These are phyloP conservation scores for Coccomyxa sp. DNA, from an alignment of 139 green algal species.

Conservation along the genomic window DNA sequence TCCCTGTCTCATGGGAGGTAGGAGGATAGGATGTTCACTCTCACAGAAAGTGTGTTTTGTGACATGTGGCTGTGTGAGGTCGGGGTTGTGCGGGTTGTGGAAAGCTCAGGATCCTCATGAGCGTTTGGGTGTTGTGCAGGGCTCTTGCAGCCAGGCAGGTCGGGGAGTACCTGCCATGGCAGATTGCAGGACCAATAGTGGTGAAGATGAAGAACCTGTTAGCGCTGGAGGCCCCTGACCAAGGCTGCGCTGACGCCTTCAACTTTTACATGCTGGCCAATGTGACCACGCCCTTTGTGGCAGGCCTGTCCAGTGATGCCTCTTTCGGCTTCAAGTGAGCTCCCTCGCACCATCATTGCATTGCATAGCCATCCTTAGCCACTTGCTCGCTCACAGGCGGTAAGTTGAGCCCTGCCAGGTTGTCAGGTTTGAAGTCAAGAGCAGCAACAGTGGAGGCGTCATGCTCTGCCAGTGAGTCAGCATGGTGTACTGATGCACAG, in stretches of 20 bases:
- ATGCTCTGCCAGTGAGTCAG: not conserved
- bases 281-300: not conserved
- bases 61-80: not conserved
- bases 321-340: not conserved
- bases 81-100: not conserved
- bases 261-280: not conserved
- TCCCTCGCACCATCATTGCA: not conserved
- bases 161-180: slow-evolving; percentile 40
- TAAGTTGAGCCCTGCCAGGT: not conserved
- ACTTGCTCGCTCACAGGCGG: not conserved
- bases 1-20: not conserved
- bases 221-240: not conserved
- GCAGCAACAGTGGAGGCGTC: not conserved
- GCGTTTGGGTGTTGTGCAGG: not conserved
- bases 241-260: not conserved
- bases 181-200: slow-evolving; percentile 25
- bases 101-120: not conserved
- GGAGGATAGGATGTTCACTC: not conserved
- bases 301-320: not conserved
- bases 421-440: not conserved
- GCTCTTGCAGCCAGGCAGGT: not conserved
- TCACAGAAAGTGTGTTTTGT: not conserved
- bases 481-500: not conserved
- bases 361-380: not conserved
- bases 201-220: slow-evolving; percentile 17